Evolutionary conservation across 2,329 filamentous ascomycete species (phyloP).

Genomic region (Arthrinium puccinioides): DNA sequence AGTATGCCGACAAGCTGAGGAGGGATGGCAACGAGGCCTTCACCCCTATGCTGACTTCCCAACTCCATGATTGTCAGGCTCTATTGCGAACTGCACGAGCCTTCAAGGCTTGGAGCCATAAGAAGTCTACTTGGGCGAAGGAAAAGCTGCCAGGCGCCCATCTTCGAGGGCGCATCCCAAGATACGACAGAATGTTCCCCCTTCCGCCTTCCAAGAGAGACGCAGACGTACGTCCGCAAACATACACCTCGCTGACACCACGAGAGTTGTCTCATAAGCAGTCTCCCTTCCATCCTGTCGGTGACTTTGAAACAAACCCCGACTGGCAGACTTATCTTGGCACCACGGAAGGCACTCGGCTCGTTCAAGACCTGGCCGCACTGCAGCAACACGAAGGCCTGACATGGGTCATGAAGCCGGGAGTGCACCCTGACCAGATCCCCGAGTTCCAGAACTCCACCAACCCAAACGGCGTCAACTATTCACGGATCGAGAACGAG

Average conservation of each 20-base stretch:
- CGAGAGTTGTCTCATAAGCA: neutral
- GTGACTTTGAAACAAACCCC: too few relatives aligned
- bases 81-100: slow-evolving; percentile 14
- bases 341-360: neutral
- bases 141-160: slow-evolving; percentile 9
- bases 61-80: slow-evolving; percentile 15
- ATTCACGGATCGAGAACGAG: too few relatives aligned
- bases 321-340: neutral
- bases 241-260: slow-evolving; percentile 5
- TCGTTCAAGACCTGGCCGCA: neutral
- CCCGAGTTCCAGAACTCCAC: too few relatives aligned
- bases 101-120: slow-evolving; percentile 8
- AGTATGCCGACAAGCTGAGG: slow-evolving; percentile 15
- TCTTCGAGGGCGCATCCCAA: slow-evolving; percentile 13
- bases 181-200: slow-evolving; percentile 13
- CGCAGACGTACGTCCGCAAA: neutral
- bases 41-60: slow-evolving; percentile 6
- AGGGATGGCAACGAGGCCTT: slow-evolving; percentile 16
- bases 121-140: slow-evolving; percentile 15
- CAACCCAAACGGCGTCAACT: too few relatives aligned
- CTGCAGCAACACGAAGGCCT: neutral
- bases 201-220: slow-evolving; percentile 6
- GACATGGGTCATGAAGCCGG: neutral
- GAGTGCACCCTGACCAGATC: too few relatives aligned
- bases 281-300: neutral